Evolutionary conservation across 2,329 filamentous ascomycete species (phyloP), one percentile per base, ranked within the genome.

Genomic region (Aspergillus persii): DNA sequence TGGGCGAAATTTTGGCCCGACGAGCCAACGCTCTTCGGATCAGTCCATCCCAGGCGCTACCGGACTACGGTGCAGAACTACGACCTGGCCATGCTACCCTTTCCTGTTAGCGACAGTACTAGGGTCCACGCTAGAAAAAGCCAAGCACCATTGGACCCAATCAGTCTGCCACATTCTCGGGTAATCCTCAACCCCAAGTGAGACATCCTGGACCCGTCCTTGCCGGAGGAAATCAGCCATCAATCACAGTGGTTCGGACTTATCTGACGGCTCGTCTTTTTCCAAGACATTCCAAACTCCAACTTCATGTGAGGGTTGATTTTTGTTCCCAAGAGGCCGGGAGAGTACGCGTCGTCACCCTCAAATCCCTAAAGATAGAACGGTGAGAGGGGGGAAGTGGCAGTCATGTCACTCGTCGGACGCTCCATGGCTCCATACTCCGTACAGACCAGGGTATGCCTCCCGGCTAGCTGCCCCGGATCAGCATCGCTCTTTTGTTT

Each of bases 71-170:
- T 9, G 9, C 41, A 50, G 49, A 49, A 15, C 46, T 49, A 26
- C 46, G 9, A 12, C 49, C 27, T 50, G 27, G 44, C 44, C 49
- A 27, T 50, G 30, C 49, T 50, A 50, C 30, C 15, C 15, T 50
- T 50, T 26, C 36, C 18, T 49, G 39, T 23, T 26, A 23, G 11
- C 46, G 52, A 58, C 11, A 41, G 8, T 50, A 29, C 55, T 55
- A 61, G 52, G 54, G 60, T 61, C 56, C 53, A 51, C 61, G 52
- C 66, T 68, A 68, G 61, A 48, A 63, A 62, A 65, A 66, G 64
- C 64, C 66, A 66, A 68, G 64, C 56, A 50, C 50, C 30, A 9
- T 27, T 27, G 47, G 31, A 31, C 46, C 59, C 59, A 61, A 61
- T 50, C 49, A 55, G 6, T 31, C 15, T 41, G 15, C 47, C 36